These are phyloP conservation scores for Crithidia bombi DNA, from an alignment of 208 protist genomes.

Conservation along the genomic window DNA sequence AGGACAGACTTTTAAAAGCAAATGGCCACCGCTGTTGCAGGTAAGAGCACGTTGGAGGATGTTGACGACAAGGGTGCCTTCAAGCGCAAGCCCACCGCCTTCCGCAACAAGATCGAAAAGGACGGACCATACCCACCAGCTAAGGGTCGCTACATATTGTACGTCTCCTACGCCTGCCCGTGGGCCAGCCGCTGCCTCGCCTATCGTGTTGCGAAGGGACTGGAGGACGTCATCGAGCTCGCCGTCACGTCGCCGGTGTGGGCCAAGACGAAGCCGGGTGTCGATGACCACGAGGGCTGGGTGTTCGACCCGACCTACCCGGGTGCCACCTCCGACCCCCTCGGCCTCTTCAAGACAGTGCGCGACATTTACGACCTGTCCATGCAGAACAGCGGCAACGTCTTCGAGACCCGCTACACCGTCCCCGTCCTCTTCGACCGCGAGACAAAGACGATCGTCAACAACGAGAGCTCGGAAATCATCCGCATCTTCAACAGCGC, in stretches of 20 bases:
- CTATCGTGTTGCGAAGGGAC: slow-evolving; percentile 55
- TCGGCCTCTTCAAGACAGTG: slow-evolving; percentile 38
- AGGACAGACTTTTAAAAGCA: too few relatives aligned
- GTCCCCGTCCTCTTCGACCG: slow-evolving; percentile 93
- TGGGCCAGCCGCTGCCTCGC: slow-evolving; percentile 76
- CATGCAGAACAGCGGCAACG: slow-evolving; percentile 46
- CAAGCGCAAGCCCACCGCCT: slow-evolving; percentile 58
- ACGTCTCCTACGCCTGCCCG: slow-evolving; percentile 89
- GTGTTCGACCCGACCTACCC: slow-evolving; percentile 50
- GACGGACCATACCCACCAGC: slow-evolving; percentile 49
- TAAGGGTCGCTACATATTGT: slow-evolving; percentile 84
- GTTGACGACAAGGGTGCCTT: slow-evolving; percentile 58
- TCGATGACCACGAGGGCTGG: slow-evolving; percentile 64
- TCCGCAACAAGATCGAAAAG: slow-evolving; percentile 52
- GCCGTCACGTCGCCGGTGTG: slow-evolving; percentile 59
- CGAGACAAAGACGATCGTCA: slow-evolving; percentile 83
- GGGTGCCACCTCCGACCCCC: slow-evolving; percentile 45
- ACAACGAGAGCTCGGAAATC: slow-evolving; percentile 92
- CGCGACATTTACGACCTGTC: slow-evolving; percentile 76
- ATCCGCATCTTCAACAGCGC: slow-evolving; percentile 85
- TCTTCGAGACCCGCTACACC: slow-evolving; percentile 66
- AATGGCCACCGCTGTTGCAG: slow-evolving; percentile 2
- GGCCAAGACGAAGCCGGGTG: slow-evolving; percentile 44
- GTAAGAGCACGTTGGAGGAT: slow-evolving; percentile 38
- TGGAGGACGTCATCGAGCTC: slow-evolving; percentile 63